Evolutionary conservation across 306 rosid species (phyloP), one percentile per base, ranked within the genome.

Genomic region (Hippophae gyantsensis): DNA sequence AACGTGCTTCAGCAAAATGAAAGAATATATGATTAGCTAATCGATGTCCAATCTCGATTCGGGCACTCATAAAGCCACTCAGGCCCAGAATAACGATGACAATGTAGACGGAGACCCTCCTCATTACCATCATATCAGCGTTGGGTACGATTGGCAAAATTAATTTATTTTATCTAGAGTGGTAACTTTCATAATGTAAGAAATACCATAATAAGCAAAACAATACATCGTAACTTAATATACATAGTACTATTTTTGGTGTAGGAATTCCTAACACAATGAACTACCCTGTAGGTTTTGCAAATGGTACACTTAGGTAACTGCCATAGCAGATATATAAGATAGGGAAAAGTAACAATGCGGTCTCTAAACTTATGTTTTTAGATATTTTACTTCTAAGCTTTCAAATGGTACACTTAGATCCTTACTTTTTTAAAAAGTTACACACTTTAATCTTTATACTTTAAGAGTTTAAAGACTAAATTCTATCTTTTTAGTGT

Each of bases 51-150:
- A 70, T 80, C 84, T 51, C 92, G 95, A 73, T 78, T 65, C 42
- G 95, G 95, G 79, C 95, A 86, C 56, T 84, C 93, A 55, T 86
- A 89, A 12, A 46, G 48, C 97, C 97, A 89, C 61, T 79, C 97
- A 6, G 97, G 87, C 68, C 93, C 97, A 42, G 88, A 69, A 61
- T 86, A 86, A 40, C 72, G 67, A 71, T 75, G 40, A 75, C 95
- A 86, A 63, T 86, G 97, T 43, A 86, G 78, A 95, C 95, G 84
- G 59, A 89, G 57, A 42, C 79, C 97, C 66, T 86, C 88, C 71
- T 86, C 95, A 65, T 78, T 65, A 7, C 58, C 68, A 46, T 69
- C 84, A 54, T 90, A 87, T 44, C 97, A 84, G 84, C 79, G 69
- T 64, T 74, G 13, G 53, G 41, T 56, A 59, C 13, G 5, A 12